Evolutionary conservation across 2,329 filamentous ascomycete species (phyloP).

Genomic region (Ploettnerulaceae sp.): DNA sequence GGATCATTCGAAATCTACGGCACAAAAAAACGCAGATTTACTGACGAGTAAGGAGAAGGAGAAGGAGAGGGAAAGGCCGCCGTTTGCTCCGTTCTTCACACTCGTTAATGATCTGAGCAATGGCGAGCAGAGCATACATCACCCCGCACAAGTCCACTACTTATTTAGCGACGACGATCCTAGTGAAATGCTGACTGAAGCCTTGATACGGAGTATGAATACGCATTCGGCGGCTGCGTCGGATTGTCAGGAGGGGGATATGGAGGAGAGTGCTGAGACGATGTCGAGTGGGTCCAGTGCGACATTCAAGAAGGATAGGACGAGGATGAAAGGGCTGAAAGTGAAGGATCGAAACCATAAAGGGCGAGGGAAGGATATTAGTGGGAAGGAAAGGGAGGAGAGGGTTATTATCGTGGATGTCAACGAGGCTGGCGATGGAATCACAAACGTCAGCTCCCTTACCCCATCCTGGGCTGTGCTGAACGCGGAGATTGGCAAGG

Average conservation of each 20-base stretch:
- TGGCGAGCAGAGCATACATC: conserved; percentile 58
- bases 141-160: conserved; percentile 78
- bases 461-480: conserved; percentile 68
- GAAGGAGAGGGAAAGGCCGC: neutral
- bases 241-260: neutral
- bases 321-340: neutral
- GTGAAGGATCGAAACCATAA: neutral
- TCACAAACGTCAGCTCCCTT: conserved; percentile 68
- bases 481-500: conserved; percentile 47
- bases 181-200: conserved; percentile 67
- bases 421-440: conserved; percentile 43
- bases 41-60: neutral
- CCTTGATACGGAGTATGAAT: conserved; percentile 41
- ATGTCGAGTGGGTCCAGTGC: neutral
- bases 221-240: neutral
- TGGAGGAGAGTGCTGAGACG: neutral
- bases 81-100: conserved; percentile 79
- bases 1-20: no score
- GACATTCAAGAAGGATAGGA: neutral
- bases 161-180: conserved; percentile 86
- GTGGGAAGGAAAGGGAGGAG: conserved; percentile 20
- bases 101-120: conserved; percentile 63
- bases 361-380: no score
- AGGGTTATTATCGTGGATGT: conserved; percentile 54
- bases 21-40: no score